Conservation (phyloP, 1,139 yeast species). For the Geotrichum reessii region DNA sequence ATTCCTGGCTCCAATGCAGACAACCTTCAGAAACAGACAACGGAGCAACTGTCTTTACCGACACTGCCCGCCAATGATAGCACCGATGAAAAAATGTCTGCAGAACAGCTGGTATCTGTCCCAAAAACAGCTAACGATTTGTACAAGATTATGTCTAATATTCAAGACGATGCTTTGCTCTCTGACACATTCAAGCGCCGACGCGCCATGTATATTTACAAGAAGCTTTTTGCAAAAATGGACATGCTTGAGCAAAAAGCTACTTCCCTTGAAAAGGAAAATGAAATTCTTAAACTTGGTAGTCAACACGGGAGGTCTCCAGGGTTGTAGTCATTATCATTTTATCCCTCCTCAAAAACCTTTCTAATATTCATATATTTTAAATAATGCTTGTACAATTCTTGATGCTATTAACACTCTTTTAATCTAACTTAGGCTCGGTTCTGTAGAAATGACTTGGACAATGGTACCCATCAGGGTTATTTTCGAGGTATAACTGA, state of each 20-base stretch:
- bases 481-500: slow-evolving; percentile 69
- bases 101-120: neutral
- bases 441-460: slow-evolving; percentile 74
- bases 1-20: neutral
- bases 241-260: neutral
- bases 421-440: slow-evolving; percentile 23
- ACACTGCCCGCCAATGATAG: neutral
- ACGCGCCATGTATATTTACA: neutral
- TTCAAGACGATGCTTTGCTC: neutral
- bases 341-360: too few relatives aligned
- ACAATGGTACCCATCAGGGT: slow-evolving; percentile 83
- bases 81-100: neutral
- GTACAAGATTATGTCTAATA: neutral
- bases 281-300: neutral
- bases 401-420: neutral
- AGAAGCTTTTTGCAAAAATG: neutral
- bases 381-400: too few relatives aligned
- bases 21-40: neutral
- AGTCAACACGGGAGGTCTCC: neutral
- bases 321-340: neutral
- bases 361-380: too few relatives aligned
- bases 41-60: neutral
- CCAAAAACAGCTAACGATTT: neutral
- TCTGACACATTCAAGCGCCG: neutral
- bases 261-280: neutral